Evolutionary conservation across 108 stramenopile species (phyloP).

Genomic region (Nitzschia palea): DNA sequence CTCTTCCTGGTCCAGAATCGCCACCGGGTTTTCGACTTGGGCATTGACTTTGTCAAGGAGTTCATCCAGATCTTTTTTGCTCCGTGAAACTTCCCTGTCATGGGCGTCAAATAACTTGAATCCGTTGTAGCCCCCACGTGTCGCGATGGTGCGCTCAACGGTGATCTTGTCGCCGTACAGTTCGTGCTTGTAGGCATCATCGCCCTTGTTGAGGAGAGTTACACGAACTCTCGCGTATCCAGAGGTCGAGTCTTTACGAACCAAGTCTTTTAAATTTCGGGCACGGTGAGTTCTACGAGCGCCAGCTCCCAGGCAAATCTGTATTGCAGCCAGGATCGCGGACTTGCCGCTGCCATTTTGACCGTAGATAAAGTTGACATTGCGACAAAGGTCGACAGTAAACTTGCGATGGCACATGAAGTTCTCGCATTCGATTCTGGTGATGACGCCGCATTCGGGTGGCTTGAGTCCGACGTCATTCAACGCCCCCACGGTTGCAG

Average conservation of each 20-base stretch:
- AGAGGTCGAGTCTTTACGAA: conserved; percentile 75
- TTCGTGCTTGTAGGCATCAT: conserved; percentile 85
- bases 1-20: conserved; percentile 96
- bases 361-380: conserved; percentile 96
- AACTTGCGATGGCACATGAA: conserved; percentile 90
- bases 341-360: conserved; percentile 94
- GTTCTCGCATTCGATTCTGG: conserved; percentile 81
- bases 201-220: conserved; percentile 85
- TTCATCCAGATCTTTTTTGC: conserved; percentile 82
- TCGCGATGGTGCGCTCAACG: conserved; percentile 80
- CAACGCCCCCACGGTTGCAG: not conserved
- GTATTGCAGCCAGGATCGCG: conserved; percentile 93
- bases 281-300: conserved; percentile 88
- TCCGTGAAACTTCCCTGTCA: conserved; percentile 47
- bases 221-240: conserved; percentile 80
- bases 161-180: conserved; percentile 90
- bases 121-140: conserved; percentile 73
- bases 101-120: conserved; percentile 70
- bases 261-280: conserved; percentile 79
- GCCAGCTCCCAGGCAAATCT: conserved; percentile 94
- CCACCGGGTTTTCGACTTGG: conserved; percentile 97
- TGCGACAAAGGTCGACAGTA: conserved; percentile 64
- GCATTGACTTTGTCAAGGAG: conserved; percentile 90
- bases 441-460: conserved; percentile 46
- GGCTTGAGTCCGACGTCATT: conserved; percentile 17